phyloP scores from a whole-genome alignment of 257 asterid species.

The Przewalskia tangutica region DNA sequence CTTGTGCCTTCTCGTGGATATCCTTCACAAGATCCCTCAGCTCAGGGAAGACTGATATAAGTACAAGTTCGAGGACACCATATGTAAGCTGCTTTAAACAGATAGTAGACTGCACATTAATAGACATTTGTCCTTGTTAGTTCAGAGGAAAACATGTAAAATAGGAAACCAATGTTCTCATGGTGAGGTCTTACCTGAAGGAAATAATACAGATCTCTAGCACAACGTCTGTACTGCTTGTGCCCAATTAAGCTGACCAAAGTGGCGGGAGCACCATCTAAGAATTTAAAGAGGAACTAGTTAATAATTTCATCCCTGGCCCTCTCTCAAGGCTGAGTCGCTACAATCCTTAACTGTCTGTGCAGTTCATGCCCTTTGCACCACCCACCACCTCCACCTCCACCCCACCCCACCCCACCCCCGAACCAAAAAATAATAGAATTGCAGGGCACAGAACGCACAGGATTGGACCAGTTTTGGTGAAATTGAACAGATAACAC shows the following conservation, averaged over 20 bases:
- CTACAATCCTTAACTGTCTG: not conserved
- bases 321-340: not conserved
- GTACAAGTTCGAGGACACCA: slow-evolving; percentile 78
- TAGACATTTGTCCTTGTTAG: not conserved
- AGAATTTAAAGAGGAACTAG: slow-evolving; percentile 7
- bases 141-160: not conserved
- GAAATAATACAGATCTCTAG: slow-evolving; percentile 82
- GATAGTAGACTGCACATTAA: slow-evolving; percentile 60
- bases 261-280: slow-evolving; percentile 93
- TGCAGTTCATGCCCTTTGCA: not conserved
- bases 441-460: not conserved
- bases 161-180: not conserved
- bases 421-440: not conserved
- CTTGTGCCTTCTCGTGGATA: slow-evolving; percentile 47
- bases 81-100: slow-evolving; percentile 96
- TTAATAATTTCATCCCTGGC: not conserved
- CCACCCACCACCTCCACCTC: slow-evolving; percentile 23
- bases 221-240: slow-evolving; percentile 75
- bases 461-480: not conserved
- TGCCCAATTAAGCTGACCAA: slow-evolving; percentile 96
- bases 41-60: slow-evolving; percentile 75
- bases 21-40: slow-evolving; percentile 59
- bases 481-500: not conserved
- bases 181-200: slow-evolving; percentile 59
- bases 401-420: not conserved